phyloP scores from a whole-genome alignment of 129 eudicot genomes.

The Deinandra increscens region DNA sequence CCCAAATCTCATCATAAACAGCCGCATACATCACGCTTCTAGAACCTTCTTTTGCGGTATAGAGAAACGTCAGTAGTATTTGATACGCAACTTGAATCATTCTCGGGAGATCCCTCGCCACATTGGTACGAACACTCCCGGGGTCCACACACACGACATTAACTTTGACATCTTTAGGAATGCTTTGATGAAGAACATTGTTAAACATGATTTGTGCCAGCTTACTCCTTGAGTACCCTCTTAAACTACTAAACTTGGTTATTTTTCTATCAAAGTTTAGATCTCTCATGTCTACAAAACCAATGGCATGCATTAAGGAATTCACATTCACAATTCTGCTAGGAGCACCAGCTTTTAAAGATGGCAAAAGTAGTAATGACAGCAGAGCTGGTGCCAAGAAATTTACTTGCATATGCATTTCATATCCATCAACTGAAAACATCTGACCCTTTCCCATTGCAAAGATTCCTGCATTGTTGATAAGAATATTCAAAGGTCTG shows the following conservation, averaged over 20 bases:
- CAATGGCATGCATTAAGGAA: constrained; percentile 40
- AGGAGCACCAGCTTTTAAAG: constrained; percentile 31
- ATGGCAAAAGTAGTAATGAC: constrained; percentile 35
- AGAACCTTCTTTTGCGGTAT: constrained; percentile 41
- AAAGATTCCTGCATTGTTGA: constrained; percentile 50
- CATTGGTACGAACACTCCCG: constrained; percentile 54
- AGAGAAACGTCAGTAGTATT: constrained; percentile 22
- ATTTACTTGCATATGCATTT: constrained; percentile 47
- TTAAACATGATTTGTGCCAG: constrained; percentile 50
- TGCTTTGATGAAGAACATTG: constrained; percentile 38
- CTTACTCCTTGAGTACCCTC: constrained; percentile 51
- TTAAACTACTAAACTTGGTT: constrained; percentile 30
- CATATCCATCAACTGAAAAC: constrained; percentile 37
- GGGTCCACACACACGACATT: constrained; percentile 46
- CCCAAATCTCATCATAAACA: constrained; percentile 32
- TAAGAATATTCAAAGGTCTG: constrained; percentile 35
- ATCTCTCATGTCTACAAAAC: constrained; percentile 37
- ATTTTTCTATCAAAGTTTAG: constrained; percentile 30
- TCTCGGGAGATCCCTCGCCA: constrained; percentile 41
- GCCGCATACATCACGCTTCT: constrained; percentile 47
- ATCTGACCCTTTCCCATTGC: constrained; percentile 37
- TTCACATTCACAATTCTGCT: constrained; percentile 44
- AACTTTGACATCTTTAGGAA: constrained; percentile 29
- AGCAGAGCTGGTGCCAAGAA: constrained; percentile 45
- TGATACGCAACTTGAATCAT: constrained; percentile 34